phyloP scores from a whole-genome alignment of 2,329 filamentous ascomycete species.

The Herpotrichia juniperi region DNA sequence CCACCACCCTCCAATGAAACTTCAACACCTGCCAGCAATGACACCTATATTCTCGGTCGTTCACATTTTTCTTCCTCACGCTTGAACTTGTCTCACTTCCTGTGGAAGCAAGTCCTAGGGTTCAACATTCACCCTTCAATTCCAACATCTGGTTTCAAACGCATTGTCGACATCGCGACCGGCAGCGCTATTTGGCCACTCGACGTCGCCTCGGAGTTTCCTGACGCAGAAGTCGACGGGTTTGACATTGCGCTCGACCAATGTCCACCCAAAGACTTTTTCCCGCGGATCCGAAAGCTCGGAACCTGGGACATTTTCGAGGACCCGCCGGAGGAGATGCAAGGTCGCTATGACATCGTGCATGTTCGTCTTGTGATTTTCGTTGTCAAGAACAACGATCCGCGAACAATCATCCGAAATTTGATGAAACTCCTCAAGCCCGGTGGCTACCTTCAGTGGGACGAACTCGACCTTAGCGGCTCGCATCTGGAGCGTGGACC shows the following conservation, averaged over 20 bases:
- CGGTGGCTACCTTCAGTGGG: conserved; percentile 17
- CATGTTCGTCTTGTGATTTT: conserved; percentile 8
- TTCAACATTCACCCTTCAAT: conserved; percentile 14
- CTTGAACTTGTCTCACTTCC: too few relatives aligned
- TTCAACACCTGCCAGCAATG: too few relatives aligned
- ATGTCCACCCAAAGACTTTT: conserved; percentile 23
- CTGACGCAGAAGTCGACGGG: conserved; percentile 22
- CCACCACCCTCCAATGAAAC: too few relatives aligned
- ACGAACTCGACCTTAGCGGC: conserved; percentile 1
- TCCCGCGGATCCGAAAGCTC: conserved; percentile 22
- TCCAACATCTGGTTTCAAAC: neutral
- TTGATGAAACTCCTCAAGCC: conserved; percentile 12
- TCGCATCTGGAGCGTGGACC: too few relatives aligned
- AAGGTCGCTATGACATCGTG: conserved; percentile 13
- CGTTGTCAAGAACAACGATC: conserved; percentile 9
- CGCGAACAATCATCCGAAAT: neutral
- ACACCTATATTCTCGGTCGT: too few relatives aligned
- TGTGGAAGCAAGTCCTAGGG: neutral
- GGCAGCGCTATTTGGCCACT: conserved; percentile 36
- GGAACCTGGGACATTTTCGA: conserved; percentile 8
- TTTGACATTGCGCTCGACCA: conserved; percentile 30
- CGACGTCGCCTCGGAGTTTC: conserved; percentile 24
- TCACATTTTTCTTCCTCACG: too few relatives aligned
- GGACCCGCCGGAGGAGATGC: neutral
- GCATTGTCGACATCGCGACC: conserved; percentile 33